Base-by-base conservation (phyloP, 1,139 yeast species). In the Candida albicans region DNA sequence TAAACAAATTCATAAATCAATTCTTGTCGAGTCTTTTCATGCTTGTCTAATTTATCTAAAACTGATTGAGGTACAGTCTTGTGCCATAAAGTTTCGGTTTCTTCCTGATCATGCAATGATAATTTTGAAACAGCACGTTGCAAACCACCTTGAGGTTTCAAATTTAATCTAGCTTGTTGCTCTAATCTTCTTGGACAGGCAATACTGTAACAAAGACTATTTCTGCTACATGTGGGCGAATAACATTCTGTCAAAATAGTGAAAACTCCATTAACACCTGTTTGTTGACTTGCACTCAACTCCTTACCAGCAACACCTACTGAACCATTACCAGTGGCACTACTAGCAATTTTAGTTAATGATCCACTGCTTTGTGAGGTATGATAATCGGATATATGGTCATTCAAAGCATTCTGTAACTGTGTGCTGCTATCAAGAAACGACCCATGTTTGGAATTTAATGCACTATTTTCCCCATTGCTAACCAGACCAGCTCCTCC, bases 171-270 rank as follows among this genome's bases (percentile, higher is more conserved):
- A 2, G 96, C 96, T 60, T 93, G 98, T 62, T 93, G 99, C 64
- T 93, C 99, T 40, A 93, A 71, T 52, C 99, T 79, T 54, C 97
- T 79, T 9, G 99, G 99, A 67, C 99, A 93, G n/a, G 97, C 95
- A 54, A 93, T 91, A 43, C 96, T 87, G 65, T 93, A 93, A 66
- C 99, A 93, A 36, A 93, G 70, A 31, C 81, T 75, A 58, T 89
- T 95, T 44, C 96, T 73, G 4, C 96, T 85, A 68, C 99, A 93
- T 0, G 99, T 93, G 30, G 99, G 96, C 0, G 97, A 90, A 59
- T 93, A 93, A 66, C 99, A 93, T 57, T 91, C 96, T 0, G 98
- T 88, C 50, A 93, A 70, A 37, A 93, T 71, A 1, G 96, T 91
- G 61, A 93, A 95, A 4, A 93, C 96, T 53, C 99, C 99, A 63